Evolutionary conservation across 2,329 filamentous ascomycete genomes (phyloP), one percentile per base, ranked within the genome.

Genomic region (Colletotrichum lupini): DNA sequence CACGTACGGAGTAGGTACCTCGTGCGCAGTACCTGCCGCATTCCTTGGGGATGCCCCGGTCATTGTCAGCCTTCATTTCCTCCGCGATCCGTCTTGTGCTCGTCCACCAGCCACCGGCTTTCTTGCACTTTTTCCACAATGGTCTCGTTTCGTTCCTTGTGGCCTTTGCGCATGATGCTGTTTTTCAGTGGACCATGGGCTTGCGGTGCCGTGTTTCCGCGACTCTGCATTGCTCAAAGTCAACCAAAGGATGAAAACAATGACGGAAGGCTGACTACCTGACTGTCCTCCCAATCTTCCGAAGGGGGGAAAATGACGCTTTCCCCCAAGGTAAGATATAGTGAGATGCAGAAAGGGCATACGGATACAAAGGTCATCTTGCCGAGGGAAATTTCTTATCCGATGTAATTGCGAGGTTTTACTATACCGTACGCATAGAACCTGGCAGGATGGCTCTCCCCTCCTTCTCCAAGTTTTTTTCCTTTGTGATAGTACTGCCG

Each of bases 201-300:
- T 49, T 64, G 28, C 30, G 49, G 49, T 64, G 49, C 61, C 49
- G 61, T 55, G 46, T 55, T 64, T 49, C 61, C 61, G 49, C 60
- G 14, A 52, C 26, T 7, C 24, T 19, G 35, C 58, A 16, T 37
- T 61, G 59, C n/a, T 52, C 46, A n/a, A 26, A 63, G 46, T 8
- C 30, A 32, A 32, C 30, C 30, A 26, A 64, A 55, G 61, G 14
- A 55, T 19, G n/a, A 22, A 53, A 19, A 28, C n/a, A n/a, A 53
- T 22, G 42, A 11, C 19, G 1, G 42, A 49, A 19, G 16, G 9
- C 19, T 22, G 42, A 49, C 19, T 42, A 8, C 37, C 37, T 49
- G 42, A 3, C 5, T 49, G 42, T 22, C 42, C 19, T 22, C 8
- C 7, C 42, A 49, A 49, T 49, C n/a, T 49, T 19, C 42, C 19